These are phyloP conservation scores for Roridomyces roridus DNA, from an alignment of 768 basidiomycete genomes.

Conservation along the genomic window DNA sequence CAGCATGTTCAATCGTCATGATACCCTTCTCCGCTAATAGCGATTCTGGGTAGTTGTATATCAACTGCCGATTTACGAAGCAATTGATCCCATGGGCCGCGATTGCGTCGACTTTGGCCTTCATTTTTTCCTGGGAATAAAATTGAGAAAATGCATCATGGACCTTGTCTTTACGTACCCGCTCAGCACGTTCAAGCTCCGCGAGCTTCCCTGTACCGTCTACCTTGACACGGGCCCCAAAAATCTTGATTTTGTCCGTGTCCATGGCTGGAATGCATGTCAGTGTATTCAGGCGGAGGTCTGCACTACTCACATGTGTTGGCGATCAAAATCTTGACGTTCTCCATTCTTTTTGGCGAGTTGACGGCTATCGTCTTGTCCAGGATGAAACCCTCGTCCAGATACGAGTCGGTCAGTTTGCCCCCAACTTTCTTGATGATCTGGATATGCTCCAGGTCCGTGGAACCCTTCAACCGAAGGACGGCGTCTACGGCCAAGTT, in stretches of 20 bases:
- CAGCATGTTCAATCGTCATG: conserved; percentile 96
- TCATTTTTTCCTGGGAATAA: conserved; percentile 93
- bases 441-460: conserved; percentile 97
- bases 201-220: conserved; percentile 97
- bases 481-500: conserved; percentile 98
- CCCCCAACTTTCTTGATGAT: conserved; percentile 99
- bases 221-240: conserved; percentile 95
- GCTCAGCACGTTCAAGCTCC: conserved; percentile 95
- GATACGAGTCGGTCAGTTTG: conserved; percentile 96
- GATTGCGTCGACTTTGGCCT: conserved; percentile 94
- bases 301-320: conserved; percentile 81
- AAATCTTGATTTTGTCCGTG: conserved; percentile 99
- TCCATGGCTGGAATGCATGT: conserved; percentile 82
- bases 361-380: conserved; percentile 95
- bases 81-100: conserved; percentile 94
- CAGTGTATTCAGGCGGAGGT: background rate
- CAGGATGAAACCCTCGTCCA: conserved; percentile 99
- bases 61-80: conserved; percentile 97
- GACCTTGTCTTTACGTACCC: too few species aligned
- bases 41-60: conserved; percentile 99
- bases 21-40: conserved; percentile 95
- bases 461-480: conserved; percentile 92
- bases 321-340: conserved; percentile 94
- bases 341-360: conserved; percentile 93
- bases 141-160: background rate